A percentile compares a stretch with the other conserved stretches of the same genome.
Evolutionary conservation across 306 rosid genomes (phyloP).

Genomic region (Parietaria judaica): DNA sequence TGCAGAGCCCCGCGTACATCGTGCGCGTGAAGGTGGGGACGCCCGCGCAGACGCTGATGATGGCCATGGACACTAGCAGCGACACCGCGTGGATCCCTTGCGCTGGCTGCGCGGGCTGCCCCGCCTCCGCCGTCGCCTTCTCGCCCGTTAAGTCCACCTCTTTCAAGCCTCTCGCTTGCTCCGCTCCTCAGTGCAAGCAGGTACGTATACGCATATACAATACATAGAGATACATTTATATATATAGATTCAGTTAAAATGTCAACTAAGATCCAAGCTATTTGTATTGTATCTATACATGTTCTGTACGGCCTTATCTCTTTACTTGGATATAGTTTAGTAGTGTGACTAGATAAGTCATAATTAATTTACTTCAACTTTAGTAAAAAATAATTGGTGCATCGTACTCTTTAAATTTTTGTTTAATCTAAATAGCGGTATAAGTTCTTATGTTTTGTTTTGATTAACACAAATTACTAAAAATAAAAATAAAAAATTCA

Average conservation of each 20-base stretch:
- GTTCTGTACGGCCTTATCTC: too few species aligned
- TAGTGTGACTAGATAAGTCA: too few species aligned
- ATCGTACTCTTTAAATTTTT: too few species aligned
- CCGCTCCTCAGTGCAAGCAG: conserved; percentile 70
- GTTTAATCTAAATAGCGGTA: too few species aligned
- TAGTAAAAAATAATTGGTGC: too few species aligned
- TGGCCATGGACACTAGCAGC: conserved; percentile 82
- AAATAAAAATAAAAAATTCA: too few species aligned
- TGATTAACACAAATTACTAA: too few species aligned
- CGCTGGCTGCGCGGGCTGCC: conserved; percentile 66
- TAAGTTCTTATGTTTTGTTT: too few species aligned
- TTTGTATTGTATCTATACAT: too few species aligned
- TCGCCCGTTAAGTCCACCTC: conserved; percentile 43
- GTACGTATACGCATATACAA: conserved; percentile 15
- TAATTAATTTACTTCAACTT: too few species aligned
- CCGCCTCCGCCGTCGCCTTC: conserved; percentile 29
- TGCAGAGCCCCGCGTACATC: conserved; percentile 71
- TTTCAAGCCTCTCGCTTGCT: conserved; percentile 39
- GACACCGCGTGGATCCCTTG: conserved; percentile 95
- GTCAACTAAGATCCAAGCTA: too few species aligned
- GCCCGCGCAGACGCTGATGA: conserved; percentile 64
- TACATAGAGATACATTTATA: not conserved
- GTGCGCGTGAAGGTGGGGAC: conserved; percentile 66
- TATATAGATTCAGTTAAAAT: too few species aligned
- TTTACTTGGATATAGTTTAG: not conserved